These are phyloP conservation scores for Plasmodium blacklocki DNA, from an alignment of 169 alveolate genomes.

Conservation along the genomic window DNA sequence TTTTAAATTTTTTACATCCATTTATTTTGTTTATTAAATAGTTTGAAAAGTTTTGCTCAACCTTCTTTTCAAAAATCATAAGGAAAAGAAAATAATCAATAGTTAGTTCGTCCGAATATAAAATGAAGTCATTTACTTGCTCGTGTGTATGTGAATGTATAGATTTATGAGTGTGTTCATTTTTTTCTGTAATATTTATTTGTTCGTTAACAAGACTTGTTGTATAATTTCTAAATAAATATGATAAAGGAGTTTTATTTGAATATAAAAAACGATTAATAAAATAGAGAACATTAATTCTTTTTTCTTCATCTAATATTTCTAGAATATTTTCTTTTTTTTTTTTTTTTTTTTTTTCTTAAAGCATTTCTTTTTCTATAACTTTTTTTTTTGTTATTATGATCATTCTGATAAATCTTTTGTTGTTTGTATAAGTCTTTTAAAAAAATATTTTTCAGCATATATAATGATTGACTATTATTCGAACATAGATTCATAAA, in stretches of 20 bases:
- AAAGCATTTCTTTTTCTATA: constrained; percentile 5
- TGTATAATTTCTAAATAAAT: constrained; percentile 36
- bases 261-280: constrained; percentile 68
- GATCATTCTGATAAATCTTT: constrained; percentile 36
- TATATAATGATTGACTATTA: background rate
- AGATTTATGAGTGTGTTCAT: no score
- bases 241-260: constrained; percentile 59
- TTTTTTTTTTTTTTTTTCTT: constrained; percentile 3
- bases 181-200: background rate
- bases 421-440: constrained; percentile 60
- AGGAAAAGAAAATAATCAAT: constrained; percentile 56
- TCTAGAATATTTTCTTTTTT: constrained; percentile 26
- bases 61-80: constrained; percentile 71
- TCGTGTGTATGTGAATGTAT: no score
- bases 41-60: constrained; percentile 32
- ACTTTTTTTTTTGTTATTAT: constrained; percentile 23
- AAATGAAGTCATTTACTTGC: background rate
- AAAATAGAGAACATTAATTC: constrained; percentile 54
- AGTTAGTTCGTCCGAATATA: constrained; percentile 38
- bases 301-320: constrained; percentile 44
- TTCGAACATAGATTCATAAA: constrained; percentile 38
- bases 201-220: no score
- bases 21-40: constrained; percentile 23
- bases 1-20: background rate
- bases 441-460: constrained; percentile 22